These are phyloP conservation scores for Dryas drummondii DNA, from an alignment of 306 rosid genomes.

Conservation along the genomic window DNA sequence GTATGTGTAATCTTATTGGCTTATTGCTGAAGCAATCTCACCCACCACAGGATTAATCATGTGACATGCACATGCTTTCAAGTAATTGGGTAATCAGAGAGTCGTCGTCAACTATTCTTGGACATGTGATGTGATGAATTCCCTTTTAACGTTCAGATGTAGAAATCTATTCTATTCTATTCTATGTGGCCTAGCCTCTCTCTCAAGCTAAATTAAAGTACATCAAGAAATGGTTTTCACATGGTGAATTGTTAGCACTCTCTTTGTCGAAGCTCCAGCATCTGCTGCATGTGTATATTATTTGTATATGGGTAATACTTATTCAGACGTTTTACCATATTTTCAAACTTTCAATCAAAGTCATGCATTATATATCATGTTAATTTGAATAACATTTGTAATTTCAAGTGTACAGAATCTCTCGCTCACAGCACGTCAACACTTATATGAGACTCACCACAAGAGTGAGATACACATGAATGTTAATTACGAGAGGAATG, in stretches of 20 bases:
- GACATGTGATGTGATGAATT: conserved; percentile 20
- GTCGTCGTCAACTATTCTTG: conserved; percentile 11
- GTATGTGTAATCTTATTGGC: not conserved
- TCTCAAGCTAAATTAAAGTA: not conserved
- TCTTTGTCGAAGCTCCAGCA: too few species aligned
- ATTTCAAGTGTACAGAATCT: too few species aligned
- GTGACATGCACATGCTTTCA: conserved; percentile 20
- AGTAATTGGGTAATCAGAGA: conserved; percentile 11
- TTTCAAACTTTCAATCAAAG: too few species aligned
- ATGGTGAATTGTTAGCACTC: not conserved
- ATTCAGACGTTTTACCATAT: too few species aligned
- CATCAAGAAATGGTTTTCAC: conserved; percentile 1
- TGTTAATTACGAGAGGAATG: not conserved
- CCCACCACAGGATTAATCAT: not conserved
- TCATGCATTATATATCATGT: too few species aligned
- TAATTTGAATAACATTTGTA: too few species aligned
- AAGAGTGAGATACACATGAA: not conserved
- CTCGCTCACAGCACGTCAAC: too few species aligned
- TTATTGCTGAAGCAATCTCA: conserved; percentile 13
- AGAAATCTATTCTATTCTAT: not conserved
- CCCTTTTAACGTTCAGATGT: conserved; percentile 6
- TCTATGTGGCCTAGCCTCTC: not conserved
- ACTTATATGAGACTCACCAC: too few species aligned
- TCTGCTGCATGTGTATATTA: too few species aligned
- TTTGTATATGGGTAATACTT: too few species aligned